Conservation (phyloP, 345 rosid species). For the Clausena lansium region DNA sequence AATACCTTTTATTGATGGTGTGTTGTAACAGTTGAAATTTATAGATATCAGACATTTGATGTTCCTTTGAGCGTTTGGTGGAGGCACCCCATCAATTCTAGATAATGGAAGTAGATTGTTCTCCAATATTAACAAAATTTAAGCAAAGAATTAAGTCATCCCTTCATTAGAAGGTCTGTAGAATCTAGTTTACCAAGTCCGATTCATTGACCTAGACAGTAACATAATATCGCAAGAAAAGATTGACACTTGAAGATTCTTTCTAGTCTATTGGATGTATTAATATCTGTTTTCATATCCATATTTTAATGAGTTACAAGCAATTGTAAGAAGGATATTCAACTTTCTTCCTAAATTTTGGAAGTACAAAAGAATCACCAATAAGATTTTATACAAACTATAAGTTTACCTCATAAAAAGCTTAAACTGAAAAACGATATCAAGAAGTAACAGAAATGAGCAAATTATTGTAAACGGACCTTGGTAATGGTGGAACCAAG, state of each 20-base stretch:
- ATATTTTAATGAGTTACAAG: neutral
- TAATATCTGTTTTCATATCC: neutral
- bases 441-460: neutral
- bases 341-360: no score
- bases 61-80: neutral
- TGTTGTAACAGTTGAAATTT: neutral
- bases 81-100: neutral
- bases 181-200: neutral
- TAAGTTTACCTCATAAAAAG: neutral
- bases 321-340: neutral
- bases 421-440: neutral
- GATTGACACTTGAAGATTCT: neutral
- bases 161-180: neutral
- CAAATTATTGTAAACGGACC: conserved; percentile 34
- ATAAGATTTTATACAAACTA: no score
- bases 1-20: neutral
- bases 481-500: conserved; percentile 97
- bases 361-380: no score
- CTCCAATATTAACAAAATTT: neutral
- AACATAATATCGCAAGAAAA: neutral
- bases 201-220: neutral
- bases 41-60: neutral
- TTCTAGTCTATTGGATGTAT: neutral
- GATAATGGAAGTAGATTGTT: neutral
- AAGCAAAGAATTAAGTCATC: neutral